Evolutionary conservation across 257 asterid genomes (phyloP), one percentile per base, ranked within the genome.

Genomic region (Craterostigma plantagineum): DNA sequence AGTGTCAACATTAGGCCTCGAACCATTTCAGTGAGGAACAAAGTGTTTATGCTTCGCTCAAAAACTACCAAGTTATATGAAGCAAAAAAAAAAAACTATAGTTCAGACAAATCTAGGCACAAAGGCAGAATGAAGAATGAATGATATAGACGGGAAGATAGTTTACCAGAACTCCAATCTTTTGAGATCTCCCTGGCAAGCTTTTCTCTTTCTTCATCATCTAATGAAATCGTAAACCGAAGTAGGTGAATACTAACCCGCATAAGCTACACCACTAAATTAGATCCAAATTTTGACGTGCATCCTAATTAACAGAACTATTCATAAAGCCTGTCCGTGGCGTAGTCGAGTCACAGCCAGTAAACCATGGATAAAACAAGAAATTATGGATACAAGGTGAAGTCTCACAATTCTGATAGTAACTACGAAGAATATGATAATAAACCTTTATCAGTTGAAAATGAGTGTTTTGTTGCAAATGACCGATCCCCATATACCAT

Each of bases 11-110:
- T 58, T 53, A 82, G 55, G 53, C 95, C 95, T 12, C 95, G 82
- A 56, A 82, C 95, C 95, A 82, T 64, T 68, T 82, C 95, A 35
- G 95, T 82, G 42, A 82, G 84, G 54, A 82, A 82, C 43, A 82
- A 65, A 16, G 95, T 79, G 60, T 82, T 82, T 60, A 82, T 66
- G 71, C 92, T 82, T 57, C 86, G 70, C 63, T 82, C 92, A 62
- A 82, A 82, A 57, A 82, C 95, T 82, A 62, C 60, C n/a, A 14
- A 40, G 14, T 53, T 17, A 48, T 14, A 33, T n/a, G n/a, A n/a
- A n/a, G n/a, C 34, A 34, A 42, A 50, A 17, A 60, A 48, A 46
- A 71, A 6, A 2, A 6, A 23, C 6, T 23, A n/a, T n/a, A n/a
- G 6, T 23, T 23, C 27, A 33, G 43, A 38, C 37, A 40, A 36